Evolutionary conservation across 2,329 filamentous ascomycete species (phyloP), one percentile per base, ranked within the genome.

Genomic region (Aspergillus japonicus): DNA sequence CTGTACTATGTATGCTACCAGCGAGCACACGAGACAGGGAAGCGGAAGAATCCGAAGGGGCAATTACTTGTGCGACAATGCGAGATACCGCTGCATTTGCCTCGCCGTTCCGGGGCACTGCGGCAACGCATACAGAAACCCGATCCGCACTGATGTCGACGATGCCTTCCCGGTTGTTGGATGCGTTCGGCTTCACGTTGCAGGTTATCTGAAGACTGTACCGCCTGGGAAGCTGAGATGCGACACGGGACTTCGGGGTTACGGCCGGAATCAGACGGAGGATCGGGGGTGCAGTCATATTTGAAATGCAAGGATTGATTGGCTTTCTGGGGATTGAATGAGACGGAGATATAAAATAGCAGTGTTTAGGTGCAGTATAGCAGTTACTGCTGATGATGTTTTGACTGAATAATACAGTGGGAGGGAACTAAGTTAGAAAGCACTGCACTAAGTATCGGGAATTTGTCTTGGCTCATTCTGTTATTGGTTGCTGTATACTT

Each of bases 61-160:
- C 24, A 21, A 23, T 63, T 66, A 87, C 86, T 68, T 85, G 77
- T 63, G 87, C 87, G 57, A 92, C 76, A 4, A 91, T 75, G 42
- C 82, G 78, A 52, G 86, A 75, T 2, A 90, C 85, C 4, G 88
- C 88, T 69, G 83, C 84, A 69, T 91, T 91, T 5, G 89, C 85
- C 69, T 89, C 86, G 14, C 88, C 87, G 14, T 90, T 86, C 61
- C 82, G 81, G 11, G 89, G 81, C 63, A 83, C 86, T 0, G 87
- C 88, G 0, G 87, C 76, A 2, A 91, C 88, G 51, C 86, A 88
- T 1, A 92, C 72, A 61, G 89, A 83, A 50, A 91, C 81, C 2
- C 76, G 77, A 6, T 84, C 80, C 24, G 85, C 80, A 0, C 82
- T 81, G 4, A 91, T 73, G 0, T 80, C 78, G 2, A 77, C 69